Conservation (phyloP, 164 flowering plant species). For the Vitis cinerea region DNA sequence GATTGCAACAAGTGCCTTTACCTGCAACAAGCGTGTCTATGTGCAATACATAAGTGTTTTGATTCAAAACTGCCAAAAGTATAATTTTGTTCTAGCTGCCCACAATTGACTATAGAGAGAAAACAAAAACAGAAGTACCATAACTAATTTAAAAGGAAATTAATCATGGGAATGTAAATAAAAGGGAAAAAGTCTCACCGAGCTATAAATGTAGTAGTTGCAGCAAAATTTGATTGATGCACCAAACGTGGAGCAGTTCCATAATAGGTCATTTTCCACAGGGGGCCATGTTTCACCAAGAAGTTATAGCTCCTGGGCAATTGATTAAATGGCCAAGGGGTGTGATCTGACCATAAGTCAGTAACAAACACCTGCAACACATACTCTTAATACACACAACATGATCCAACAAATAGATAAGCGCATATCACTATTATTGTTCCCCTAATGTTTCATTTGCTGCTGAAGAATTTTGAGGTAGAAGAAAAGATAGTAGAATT, state of each 20-base stretch:
- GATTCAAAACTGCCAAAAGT: too few relatives aligned
- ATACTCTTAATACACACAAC: constrained; percentile 40
- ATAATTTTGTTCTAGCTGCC: too few relatives aligned
- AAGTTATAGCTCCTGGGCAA: constrained; percentile 93
- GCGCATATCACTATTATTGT: not conserved
- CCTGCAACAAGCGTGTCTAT: too few relatives aligned
- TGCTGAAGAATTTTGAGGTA: not conserved
- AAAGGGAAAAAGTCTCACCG: constrained; percentile 46
- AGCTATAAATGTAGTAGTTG: constrained; percentile 89
- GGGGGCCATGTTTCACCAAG: constrained; percentile 86
- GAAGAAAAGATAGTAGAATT: not conserved
- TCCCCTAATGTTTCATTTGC: not conserved
- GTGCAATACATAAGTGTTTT: too few relatives aligned
- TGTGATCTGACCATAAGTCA: constrained; percentile 97
- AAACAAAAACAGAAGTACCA: too few relatives aligned
- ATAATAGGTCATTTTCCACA: constrained; percentile 94
- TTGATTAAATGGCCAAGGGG: constrained; percentile 99
- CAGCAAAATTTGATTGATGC: constrained; percentile 94
- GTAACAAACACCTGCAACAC: constrained; percentile 85
- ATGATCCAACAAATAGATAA: constrained; percentile 21
- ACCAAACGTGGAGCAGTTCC: constrained; percentile 78
- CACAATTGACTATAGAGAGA: too few relatives aligned
- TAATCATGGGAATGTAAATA: too few relatives aligned
- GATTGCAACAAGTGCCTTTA: too few relatives aligned
- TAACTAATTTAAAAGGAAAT: not conserved